Conservation (phyloP, 257 asterid genomes). For the Solanum chaucha region DNA sequence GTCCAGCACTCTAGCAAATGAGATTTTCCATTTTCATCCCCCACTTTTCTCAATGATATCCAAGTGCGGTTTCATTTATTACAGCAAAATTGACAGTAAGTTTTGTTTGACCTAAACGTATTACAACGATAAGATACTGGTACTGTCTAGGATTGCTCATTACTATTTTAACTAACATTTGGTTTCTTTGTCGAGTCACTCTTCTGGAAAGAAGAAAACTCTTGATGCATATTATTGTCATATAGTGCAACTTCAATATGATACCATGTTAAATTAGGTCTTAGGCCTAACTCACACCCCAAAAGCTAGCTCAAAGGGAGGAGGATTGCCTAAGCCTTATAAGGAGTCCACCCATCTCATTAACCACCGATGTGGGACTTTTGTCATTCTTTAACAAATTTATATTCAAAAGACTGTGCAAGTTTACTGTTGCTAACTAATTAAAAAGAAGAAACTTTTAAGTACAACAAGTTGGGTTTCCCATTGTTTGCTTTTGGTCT, state of each 20-base stretch:
- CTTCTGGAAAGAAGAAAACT: background rate
- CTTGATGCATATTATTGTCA: background rate
- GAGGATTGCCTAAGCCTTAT: too few relatives aligned
- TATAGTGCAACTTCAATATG: background rate
- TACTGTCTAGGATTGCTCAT: background rate
- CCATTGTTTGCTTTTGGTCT: background rate
- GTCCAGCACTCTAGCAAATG: background rate
- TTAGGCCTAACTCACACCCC: too few relatives aligned
- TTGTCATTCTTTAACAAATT: too few relatives aligned
- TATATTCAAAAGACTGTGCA: background rate
- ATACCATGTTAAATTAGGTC: too few relatives aligned
- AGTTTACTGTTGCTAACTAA: background rate
- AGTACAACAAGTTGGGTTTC: background rate
- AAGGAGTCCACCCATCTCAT: too few relatives aligned
- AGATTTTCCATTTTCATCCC: background rate
- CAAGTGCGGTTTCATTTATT: background rate
- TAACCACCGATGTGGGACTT: too few relatives aligned
- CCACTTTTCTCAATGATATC: background rate
- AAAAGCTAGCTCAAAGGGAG: too few relatives aligned
- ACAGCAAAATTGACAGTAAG: background rate
- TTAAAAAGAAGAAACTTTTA: background rate
- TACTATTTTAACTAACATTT: background rate
- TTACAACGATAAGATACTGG: background rate
- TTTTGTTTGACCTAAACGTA: background rate
- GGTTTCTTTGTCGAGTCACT: background rate